Evolutionary conservation across 208 protist species (phyloP).

Genomic region (Endotrypanum monterogeii): DNA sequence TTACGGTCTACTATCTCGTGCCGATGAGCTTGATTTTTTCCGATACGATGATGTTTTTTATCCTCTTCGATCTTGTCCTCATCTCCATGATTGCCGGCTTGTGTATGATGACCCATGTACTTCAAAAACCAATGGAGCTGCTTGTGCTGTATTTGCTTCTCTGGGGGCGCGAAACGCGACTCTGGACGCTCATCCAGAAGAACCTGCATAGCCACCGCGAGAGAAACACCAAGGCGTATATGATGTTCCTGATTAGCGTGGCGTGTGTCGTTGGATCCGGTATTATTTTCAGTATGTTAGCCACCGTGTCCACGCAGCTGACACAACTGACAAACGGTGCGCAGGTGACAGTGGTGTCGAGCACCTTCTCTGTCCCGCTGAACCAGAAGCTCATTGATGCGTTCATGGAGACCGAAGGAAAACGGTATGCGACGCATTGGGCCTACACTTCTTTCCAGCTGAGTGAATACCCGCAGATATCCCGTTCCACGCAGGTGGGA

Average conservation of each 20-base stretch:
- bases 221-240: constrained; percentile 92
- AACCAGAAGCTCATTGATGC: constrained; percentile 42
- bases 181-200: constrained; percentile 88
- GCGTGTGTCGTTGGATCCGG: constrained; percentile 90
- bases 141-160: constrained; percentile 79
- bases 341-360: constrained; percentile 49
- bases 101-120: constrained; percentile 80
- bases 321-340: constrained; percentile 55
- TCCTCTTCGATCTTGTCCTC: constrained; percentile 88
- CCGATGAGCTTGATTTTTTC: constrained; percentile 92
- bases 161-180: constrained; percentile 76
- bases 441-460: constrained; percentile 72
- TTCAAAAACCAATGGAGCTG: constrained; percentile 77
- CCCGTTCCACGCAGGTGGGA: constrained; percentile 25
- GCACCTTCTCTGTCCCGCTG: constrained; percentile 43
- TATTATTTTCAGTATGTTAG: constrained; percentile 68
- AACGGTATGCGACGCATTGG: constrained; percentile 45
- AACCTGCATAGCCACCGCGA: constrained; percentile 88
- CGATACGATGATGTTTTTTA: constrained; percentile 91
- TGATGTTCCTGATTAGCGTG: constrained; percentile 95
- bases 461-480: constrained; percentile 60
- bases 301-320: constrained; percentile 47
- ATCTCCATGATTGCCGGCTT: constrained; percentile 93
- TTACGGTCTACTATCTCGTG: constrained; percentile 95
- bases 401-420: constrained; percentile 41